Base-by-base conservation (phyloP, 306 rosid species). In the Glycyrrhiza uralensis region DNA sequence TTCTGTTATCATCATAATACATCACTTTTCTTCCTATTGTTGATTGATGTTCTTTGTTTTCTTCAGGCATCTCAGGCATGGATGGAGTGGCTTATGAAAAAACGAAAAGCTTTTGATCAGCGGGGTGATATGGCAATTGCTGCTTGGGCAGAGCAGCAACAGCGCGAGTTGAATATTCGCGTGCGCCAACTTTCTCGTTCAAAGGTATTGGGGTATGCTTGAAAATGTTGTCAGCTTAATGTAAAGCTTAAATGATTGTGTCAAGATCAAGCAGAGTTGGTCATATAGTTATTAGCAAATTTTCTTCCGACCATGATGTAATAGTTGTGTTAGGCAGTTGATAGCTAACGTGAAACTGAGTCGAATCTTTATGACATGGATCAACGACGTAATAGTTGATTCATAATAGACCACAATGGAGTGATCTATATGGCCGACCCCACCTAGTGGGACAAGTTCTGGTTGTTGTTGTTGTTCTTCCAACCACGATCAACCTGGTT, bases 141-240 rank as follows among this genome's bases (percentile, higher is more conserved):
- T 41, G 98, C 98, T 78, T 93, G 98, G 98, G 94, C 97, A 13
- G 98, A 93, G 83, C 98, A 91, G 81, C 98, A 93, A 77, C 98
- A 93, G 75, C 88, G 85, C 7, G 91, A 87, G 86, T 52, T 93
- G 83, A 82, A 82, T 83, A 61, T 89, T 58, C 97, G 98, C 2
- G 97, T 79, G 12, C 97, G 98, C 7, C 92, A 85, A 69, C 96
- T 93, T 76, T 85, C 98, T 38, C 96, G 87, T 67, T 89, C 98
- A 41, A 93, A 93, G 98, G 98, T 93, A 85, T 61, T 41, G 41
- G 14, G 9, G 6, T 35, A 22, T 32, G 62, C 58, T 15, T 77
- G 61, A 57, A 63, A 8, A 44, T 63, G 60, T 73, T 60, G 30
- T 51, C 65, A 72, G 11, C 57, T 44, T 73, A 52, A 32, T 50